phyloP scores from a whole-genome alignment of 352 stramenopile species.

The Phytophthora melonis region DNA sequence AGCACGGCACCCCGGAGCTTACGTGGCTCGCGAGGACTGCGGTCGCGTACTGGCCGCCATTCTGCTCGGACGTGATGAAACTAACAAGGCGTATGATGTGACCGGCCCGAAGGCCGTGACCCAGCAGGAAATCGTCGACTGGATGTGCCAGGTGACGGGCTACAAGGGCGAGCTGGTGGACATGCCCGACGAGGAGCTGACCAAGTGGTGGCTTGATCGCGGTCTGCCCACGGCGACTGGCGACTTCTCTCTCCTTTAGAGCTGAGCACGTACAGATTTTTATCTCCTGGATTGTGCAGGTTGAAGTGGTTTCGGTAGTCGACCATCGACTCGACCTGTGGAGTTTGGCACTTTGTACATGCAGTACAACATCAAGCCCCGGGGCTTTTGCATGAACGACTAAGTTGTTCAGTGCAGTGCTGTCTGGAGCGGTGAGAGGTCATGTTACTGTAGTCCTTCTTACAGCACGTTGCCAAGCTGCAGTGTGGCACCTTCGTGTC shows the following conservation, averaged over 20 bases:
- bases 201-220: slow-evolving; percentile 36
- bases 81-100: slow-evolving; percentile 41
- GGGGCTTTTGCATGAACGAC: too few relatives aligned
- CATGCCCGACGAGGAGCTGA: slow-evolving; percentile 43
- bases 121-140: slow-evolving; percentile 37
- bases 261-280: too few relatives aligned
- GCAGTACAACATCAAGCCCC: too few relatives aligned
- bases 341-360: background rate
- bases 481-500: background rate
- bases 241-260: slow-evolving; percentile 22
- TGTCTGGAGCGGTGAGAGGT: too few relatives aligned
- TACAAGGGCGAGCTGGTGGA: slow-evolving; percentile 40
- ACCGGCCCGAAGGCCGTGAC: slow-evolving; percentile 30
- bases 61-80: slow-evolving; percentile 33
- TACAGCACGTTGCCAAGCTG: background rate
- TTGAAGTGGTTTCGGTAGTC: slow-evolving; percentile 6
- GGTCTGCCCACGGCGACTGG: slow-evolving; percentile 35
- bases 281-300: background rate
- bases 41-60: slow-evolving; percentile 31
- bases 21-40: slow-evolving; percentile 39
- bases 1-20: slow-evolving; percentile 38
- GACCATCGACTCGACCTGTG: background rate
- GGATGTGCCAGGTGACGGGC: slow-evolving; percentile 37
- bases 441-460: background rate
- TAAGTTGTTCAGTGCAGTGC: too few relatives aligned